Base-by-base conservation (phyloP, 2,329 filamentous ascomycete genomes). In the Gnomoniopsis sp. region DNA sequence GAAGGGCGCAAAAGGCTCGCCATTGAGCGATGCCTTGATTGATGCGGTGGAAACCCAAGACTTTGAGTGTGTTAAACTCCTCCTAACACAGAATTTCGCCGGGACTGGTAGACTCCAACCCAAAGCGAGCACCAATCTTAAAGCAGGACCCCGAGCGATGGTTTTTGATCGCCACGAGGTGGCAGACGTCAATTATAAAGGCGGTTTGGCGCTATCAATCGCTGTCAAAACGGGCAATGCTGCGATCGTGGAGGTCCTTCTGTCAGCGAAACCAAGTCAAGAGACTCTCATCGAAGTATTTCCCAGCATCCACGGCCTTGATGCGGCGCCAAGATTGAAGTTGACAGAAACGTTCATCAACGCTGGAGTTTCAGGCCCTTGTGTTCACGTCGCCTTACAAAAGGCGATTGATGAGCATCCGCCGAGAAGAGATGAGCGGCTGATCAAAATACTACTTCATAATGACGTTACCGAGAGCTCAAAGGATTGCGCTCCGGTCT, bases 401-500 rank as follows among this genome's bases (percentile, higher is more conserved):
- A 75, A 79, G 23, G 79, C 79, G n/a, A 78, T 85, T 46, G 74
- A 76, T 15, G 78, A 83, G 46, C 72, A 76, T 14, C 72, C 74
- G 1, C 74, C 76, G 0, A 71, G 74, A 44, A 73, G 80, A 41
- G 83, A 86, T 43, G 75, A 79, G 46, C 72, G 74, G 1, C 69
- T 86, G 12, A 80, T 86, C 55, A 73, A 75, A 7, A 72, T 86
- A 4, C 69, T 86, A 3, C 70, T 86, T 6, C 72, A 75, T 2
- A 72, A 82, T 60, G 77, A 79, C 15, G 79, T 79, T 3, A 81
- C 85, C 50, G 75, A 83, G 41, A 84, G 83, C 62, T 81, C 79
- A 55, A 79, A 80, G 46, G 76, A 79, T 26, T 80, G 81, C 0
- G 71, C 76, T n/a, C 77, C 75, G 2, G 71, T 86, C 15, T 68